Evolutionary conservation across 1,139 yeast species (phyloP).

Genomic region (Yamadazyma conglobata): DNA sequence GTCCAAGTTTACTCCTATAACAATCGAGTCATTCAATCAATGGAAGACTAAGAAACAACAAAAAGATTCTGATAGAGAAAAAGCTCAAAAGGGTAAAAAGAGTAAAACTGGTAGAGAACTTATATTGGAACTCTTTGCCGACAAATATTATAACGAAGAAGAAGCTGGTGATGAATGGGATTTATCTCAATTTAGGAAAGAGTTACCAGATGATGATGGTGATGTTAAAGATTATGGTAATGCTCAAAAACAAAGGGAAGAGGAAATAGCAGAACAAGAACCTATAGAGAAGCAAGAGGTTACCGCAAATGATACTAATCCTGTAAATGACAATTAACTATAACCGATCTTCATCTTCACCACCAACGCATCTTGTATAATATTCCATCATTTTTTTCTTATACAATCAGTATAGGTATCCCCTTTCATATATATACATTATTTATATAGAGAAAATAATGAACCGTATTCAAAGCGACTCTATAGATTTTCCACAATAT

Average conservation of each 20-base stretch:
- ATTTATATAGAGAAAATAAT: too few relatives aligned
- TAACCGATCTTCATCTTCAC: too few relatives aligned
- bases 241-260: conserved; percentile 15
- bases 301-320: conserved; percentile 1
- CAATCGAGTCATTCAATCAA: conserved; percentile 71
- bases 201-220: conserved; percentile 39
- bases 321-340: too few relatives aligned
- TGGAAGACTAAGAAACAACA: conserved; percentile 77
- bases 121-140: conserved; percentile 69
- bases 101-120: conserved; percentile 77
- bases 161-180: conserved; percentile 65
- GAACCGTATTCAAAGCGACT: too few relatives aligned
- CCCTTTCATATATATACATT: too few relatives aligned
- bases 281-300: conserved; percentile 1
- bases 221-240: conserved; percentile 57
- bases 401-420: too few relatives aligned
- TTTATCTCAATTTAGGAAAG: conserved; percentile 58
- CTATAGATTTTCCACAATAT: conserved; percentile 4
- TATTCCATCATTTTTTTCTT: conserved; percentile 1
- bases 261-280: conserved; percentile 3
- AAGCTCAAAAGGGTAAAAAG: conserved; percentile 47
- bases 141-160: conserved; percentile 53
- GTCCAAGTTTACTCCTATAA: conserved; percentile 80
- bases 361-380: conserved; percentile 3
- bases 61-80: conserved; percentile 59